Conservation (phyloP, 2,329 filamentous ascomycete genomes). For the Fusarium sp. region DNA sequence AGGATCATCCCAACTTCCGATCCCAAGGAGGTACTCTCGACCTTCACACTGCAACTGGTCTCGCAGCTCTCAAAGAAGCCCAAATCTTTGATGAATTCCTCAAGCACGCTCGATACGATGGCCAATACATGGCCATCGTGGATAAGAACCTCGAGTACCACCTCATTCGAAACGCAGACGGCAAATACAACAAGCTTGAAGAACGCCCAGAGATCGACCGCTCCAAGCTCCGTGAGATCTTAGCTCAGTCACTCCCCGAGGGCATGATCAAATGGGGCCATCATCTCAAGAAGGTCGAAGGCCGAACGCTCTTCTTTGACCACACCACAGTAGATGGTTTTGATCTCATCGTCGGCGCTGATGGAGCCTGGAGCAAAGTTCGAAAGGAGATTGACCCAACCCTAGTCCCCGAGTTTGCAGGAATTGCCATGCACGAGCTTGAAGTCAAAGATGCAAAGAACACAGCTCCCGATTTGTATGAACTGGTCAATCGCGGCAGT, state of each 20-base stretch:
- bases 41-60: conserved; percentile 64
- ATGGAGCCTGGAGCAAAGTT: conserved; percentile 56
- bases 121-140: conserved; percentile 62
- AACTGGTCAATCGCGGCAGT: conserved; percentile 61
- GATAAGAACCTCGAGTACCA: conserved; percentile 56
- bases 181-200: conserved; percentile 41
- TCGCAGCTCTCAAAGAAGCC: conserved; percentile 63
- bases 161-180: conserved; percentile 46
- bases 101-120: conserved; percentile 64
- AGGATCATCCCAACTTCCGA: conserved; percentile 58
- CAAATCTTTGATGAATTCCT: conserved; percentile 63
- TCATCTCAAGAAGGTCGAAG: conserved; percentile 56
- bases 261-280: conserved; percentile 61
- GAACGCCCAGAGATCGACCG: conserved; percentile 68
- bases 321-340: conserved; percentile 53
- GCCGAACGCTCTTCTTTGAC: conserved; percentile 54
- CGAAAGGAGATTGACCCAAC: conserved; percentile 50
- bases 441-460: conserved; percentile 56
- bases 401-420: conserved; percentile 59
- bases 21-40: conserved; percentile 67
- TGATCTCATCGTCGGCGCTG: conserved; percentile 54
- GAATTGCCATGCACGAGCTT: conserved; percentile 59
- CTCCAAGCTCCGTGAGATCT: conserved; percentile 56
- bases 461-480: conserved; percentile 57
- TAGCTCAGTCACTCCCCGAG: conserved; percentile 59